Base-by-base conservation (phyloP, 208 protist species). In the Leishmania braziliensis region DNA sequence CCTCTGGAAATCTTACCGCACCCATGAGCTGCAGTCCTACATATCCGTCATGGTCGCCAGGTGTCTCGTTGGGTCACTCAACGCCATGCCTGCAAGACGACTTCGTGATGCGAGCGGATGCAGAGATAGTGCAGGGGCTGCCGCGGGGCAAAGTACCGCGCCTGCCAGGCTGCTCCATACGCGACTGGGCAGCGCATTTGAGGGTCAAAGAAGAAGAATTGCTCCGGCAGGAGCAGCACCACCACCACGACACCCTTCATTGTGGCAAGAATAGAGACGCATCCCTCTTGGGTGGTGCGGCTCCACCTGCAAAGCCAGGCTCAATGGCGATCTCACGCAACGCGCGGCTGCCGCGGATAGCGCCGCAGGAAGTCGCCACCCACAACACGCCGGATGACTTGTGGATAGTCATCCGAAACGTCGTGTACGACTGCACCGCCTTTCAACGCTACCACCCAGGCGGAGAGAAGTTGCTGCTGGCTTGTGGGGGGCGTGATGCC, bases 381-480 rank as follows among this genome's bases (percentile, higher is more conserved):
- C 95, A 97, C 86, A 89, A 86, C 80, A 90, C 81, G 0, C 43
- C 74, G 33, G 90, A 91, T 68, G 91, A 95, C 73, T 53, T 95
- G 53, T 98, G 93, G 94, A 86, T 96, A 48, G 91, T 98, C 36
- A 78, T 97, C 6, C 77, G 83, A 16, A 87, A 86, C 33, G 86
- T 95, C 2, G 93, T 95, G 10, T 97, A 96, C 85, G 92, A 97
- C 83, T 89, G 87, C 77, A 96, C 92, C 0, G 62, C 79, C 63
- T 97, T 96, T 78, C 84, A 88, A 43, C 84, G 83, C 50, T 96
- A 88, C 54, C 95, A 97, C 85, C 93, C 93, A 0, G 93, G 91
- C 14, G 93, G 93, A 1, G 90, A 83, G 43, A 80, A 77, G n/a
- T 36, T 95, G 16, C 78, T 97, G 58, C 77, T 86, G 58, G 83